Percentiles rank a stretch among this genome's conserved stretches.
Conservation (phyloP, 768 basidiomycete species). For the Crepidotus variabilis region DNA sequence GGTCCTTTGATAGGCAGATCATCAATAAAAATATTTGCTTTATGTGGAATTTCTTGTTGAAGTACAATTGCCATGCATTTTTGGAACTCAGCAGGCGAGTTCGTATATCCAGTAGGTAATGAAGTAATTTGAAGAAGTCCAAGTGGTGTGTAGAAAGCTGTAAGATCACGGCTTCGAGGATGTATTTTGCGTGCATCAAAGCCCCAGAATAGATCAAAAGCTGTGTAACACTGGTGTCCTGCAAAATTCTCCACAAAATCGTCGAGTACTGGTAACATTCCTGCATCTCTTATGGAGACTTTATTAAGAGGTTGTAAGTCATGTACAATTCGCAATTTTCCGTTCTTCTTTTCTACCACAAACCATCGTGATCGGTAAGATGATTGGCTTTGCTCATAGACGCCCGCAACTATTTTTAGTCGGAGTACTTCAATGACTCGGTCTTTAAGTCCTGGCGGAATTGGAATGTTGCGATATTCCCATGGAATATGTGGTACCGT, state of each 20-base stretch:
- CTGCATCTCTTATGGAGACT: constrained; percentile 34
- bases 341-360: constrained; percentile 31
- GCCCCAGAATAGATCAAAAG: constrained; percentile 31
- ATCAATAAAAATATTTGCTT: constrained; percentile 25
- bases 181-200: constrained; percentile 28
- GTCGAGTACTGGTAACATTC: constrained; percentile 27
- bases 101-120: constrained; percentile 38
- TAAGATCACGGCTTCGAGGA: constrained; percentile 24
- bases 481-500: constrained; percentile 32
- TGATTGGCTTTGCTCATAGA: constrained; percentile 32
- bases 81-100: constrained; percentile 29
- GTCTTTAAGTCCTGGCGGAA: constrained; percentile 27
- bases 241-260: constrained; percentile 28
- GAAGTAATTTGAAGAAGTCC: constrained; percentile 27
- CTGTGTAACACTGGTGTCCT: constrained; percentile 19
- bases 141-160: constrained; percentile 35
- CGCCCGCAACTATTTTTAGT: constrained; percentile 28
- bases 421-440: constrained; percentile 26
- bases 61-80: constrained; percentile 28
- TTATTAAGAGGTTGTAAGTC: constrained; percentile 34
- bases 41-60: constrained; percentile 21
- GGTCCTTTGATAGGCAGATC: constrained; percentile 31
- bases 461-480: constrained; percentile 28
- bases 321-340: constrained; percentile 31
- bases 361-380: constrained; percentile 36